These are phyloP conservation scores for Diaporthe sp. DNA, from an alignment of 2,329 filamentous ascomycete genomes.

Conservation along the genomic window DNA sequence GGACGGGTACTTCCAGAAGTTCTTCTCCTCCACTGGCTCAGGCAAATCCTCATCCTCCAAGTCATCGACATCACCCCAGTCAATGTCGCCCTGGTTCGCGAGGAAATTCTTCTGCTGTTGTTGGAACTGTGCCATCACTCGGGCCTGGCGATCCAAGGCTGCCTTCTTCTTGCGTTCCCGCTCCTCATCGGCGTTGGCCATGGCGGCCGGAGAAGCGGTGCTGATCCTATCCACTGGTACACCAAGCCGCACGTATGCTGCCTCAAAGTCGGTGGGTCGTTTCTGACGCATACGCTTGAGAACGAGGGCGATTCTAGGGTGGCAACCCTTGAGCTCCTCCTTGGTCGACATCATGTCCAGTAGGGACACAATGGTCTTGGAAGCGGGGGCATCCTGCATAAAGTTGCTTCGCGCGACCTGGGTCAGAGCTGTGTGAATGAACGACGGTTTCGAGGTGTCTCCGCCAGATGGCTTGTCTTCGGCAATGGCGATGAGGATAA, in stretches of 20 bases:
- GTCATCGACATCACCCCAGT: conserved; percentile 90
- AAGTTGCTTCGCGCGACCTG: conserved; percentile 74
- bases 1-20: conserved; percentile 89
- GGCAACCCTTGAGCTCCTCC: conserved; percentile 84
- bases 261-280: conserved; percentile 79
- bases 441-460: conserved; percentile 71
- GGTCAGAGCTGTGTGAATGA: conserved; percentile 79
- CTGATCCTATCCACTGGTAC: conserved; percentile 84
- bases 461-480: conserved; percentile 80
- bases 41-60: conserved; percentile 77
- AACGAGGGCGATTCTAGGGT: conserved; percentile 86
- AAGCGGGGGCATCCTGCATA: conserved; percentile 66
- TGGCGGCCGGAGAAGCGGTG: conserved; percentile 83
- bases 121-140: conserved; percentile 98
- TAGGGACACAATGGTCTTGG: conserved; percentile 75
- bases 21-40: conserved; percentile 74
- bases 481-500: conserved; percentile 86
- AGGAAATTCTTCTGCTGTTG: conserved; percentile 97
- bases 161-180: conserved; percentile 90
- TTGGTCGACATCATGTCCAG: conserved; percentile 74
- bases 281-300: conserved; percentile 89
- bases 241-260: conserved; percentile 73
- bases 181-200: conserved; percentile 76
- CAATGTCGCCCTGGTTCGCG: conserved; percentile 86
- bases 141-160: conserved; percentile 88